Evolutionary conservation across 768 basidiomycete genomes (phyloP), one percentile per base, ranked within the genome.

Genomic region (Russula foetens): DNA sequence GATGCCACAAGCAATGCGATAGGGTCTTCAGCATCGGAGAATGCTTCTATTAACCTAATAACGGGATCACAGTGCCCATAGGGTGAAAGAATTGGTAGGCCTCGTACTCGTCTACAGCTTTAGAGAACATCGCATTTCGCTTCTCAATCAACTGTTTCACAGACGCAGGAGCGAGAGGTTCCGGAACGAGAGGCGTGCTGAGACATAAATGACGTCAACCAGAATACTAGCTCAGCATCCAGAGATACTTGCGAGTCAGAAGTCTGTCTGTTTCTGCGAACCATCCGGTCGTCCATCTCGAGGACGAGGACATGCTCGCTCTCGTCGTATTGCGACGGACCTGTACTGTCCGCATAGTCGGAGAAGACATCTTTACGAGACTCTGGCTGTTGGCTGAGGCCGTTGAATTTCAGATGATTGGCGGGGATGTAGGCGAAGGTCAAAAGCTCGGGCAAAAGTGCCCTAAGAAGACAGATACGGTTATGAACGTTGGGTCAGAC

Each of bases 371-470:
- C 52, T 23, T 48, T 14, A 7, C 21, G 24, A 12, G 21, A 15
- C 2, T 57, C 63, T 29, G 57, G 79, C 59, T 82, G 77, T 14
- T 79, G 79, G 23, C 75, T 77, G 1, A 76, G 71, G 7, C 68
- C 68, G 11, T 86, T 79, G 55, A 86, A 76, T 53, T 80, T 80
- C 14, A 90, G 71, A 47, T 88, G 80, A 48, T 80, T 77, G 31
- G 75, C 72, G 56, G 88, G 84, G 63, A 87, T 85, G 68, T 93
- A 95, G 7, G 90, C 85, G 67, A 95, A 95, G 53, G 80, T 84
- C 66, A 96, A 76, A 43, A 91, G 75, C 58, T 87, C 84, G 1
- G 92, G 92, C 15, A 94, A 74, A n/a, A 96, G 77, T 9, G 90
- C 83, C 72, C 90, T 92, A 54, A 52, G 58, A 5, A 23, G 57